A percentile compares a stretch with the other conserved stretches of the same genome.
Evolutionary conservation across 805 yeast species (phyloP).

Genomic region (Zygosaccharomyces bailii): DNA sequence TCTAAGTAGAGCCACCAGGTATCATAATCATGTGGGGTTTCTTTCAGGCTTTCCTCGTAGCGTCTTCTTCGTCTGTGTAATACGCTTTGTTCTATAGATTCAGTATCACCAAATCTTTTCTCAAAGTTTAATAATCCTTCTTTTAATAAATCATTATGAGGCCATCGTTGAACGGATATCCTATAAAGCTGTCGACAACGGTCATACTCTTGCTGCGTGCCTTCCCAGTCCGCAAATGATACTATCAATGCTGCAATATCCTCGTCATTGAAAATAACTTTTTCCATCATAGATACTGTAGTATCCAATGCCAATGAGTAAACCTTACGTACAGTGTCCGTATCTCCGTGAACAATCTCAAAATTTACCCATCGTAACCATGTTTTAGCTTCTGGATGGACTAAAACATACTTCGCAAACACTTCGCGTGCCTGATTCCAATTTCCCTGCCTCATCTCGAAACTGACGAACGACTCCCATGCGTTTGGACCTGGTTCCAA

Average conservation of each 20-base stretch:
- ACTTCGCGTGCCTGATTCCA: constrained; percentile 54
- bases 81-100: constrained; percentile 51
- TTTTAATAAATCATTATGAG: constrained; percentile 38
- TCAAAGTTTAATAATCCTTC: constrained; percentile 56
- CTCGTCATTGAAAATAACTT: constrained; percentile 24
- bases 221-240: constrained; percentile 68
- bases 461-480: constrained; percentile 71
- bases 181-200: constrained; percentile 58
- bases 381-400: constrained; percentile 49
- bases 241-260: constrained; percentile 41
- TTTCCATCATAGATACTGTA: constrained; percentile 30
- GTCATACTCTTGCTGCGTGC: constrained; percentile 53
- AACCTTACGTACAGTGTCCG: constrained; percentile 53
- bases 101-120: constrained; percentile 56
- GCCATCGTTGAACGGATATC: constrained; percentile 47
- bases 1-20: constrained; percentile 78
- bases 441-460: constrained; percentile 67
- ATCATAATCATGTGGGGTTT: constrained; percentile 59
- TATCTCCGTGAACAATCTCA: constrained; percentile 53
- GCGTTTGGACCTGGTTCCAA: constrained; percentile 70
- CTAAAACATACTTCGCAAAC: constrained; percentile 52
- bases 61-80: constrained; percentile 50
- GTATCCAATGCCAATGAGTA: constrained; percentile 66
- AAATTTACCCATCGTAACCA: constrained; percentile 78
- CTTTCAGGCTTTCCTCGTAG: constrained; percentile 48